Conservation (phyloP, 2,329 filamentous ascomycete genomes). For the Tolypocladium guangdongense region DNA sequence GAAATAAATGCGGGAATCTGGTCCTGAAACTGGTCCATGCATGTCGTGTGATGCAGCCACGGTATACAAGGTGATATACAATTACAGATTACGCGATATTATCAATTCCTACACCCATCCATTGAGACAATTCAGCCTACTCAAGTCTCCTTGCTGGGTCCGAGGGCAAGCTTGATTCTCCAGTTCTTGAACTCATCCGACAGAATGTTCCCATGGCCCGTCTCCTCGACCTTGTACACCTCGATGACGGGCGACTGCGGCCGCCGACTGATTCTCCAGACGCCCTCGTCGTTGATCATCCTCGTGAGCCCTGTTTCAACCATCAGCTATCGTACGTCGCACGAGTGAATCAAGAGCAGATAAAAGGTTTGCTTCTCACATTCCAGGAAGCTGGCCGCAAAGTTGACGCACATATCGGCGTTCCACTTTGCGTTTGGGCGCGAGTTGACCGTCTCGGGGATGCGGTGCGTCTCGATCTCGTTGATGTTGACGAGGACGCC, state of each 20-base stretch:
- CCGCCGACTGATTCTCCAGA: constrained; percentile 67
- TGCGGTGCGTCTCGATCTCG: constrained; percentile 67
- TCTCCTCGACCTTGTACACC: constrained; percentile 61
- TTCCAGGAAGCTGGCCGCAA: constrained; percentile 64
- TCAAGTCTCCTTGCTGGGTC: constrained; percentile 10
- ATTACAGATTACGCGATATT: not conserved
- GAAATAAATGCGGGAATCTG: constrained; percentile 1
- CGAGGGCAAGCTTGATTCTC: constrained; percentile 45
- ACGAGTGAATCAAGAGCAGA: not conserved
- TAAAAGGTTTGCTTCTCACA: constrained; percentile 40
- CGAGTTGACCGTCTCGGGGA: constrained; percentile 65
- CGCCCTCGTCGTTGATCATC: constrained; percentile 56
- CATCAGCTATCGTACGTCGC: not conserved
- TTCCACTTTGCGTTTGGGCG: constrained; percentile 66
- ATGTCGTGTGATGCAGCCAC: not conserved
- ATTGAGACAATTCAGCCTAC: not conserved
- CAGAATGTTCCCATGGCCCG: constrained; percentile 65
- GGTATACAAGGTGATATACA: not conserved
- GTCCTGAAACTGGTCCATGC: not conserved
- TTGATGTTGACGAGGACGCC: constrained; percentile 64
- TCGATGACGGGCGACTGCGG: constrained; percentile 57
- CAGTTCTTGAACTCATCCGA: constrained; percentile 70
- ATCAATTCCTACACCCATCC: not conserved
- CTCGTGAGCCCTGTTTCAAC: constrained; percentile 46
- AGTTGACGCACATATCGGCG: constrained; percentile 88